Base-by-base conservation (phyloP, 371 early-diverging fungal species). In the Nosema muscidifuracis region DNA sequence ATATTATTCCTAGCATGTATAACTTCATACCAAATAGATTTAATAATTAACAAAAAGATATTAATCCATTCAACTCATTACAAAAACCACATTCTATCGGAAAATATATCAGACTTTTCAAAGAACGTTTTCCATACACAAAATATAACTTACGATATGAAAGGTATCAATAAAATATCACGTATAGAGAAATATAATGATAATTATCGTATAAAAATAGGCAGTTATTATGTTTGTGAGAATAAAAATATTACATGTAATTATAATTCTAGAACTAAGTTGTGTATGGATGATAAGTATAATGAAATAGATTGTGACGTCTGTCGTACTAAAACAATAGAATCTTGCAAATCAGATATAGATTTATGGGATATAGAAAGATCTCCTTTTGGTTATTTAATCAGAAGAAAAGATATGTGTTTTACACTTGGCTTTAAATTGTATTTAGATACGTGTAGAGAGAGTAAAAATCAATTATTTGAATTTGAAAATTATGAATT, bases 321-420 rank as follows among this genome's bases (percentile, higher is more conserved):
- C 18, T 36, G 38, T n/a, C 26, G n/a, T 47, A 53, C 9, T 18
- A 62, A 36, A 60, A 20, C 40, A 18, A 36, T 22, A 70, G 43
- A 60, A 36, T 7, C 10, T 12, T 70, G 71, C 24, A 33, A 30
- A 15, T 40, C 26, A n/a, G 24, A 61, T 1, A 3, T n/a, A 12
- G 60, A 58, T 31, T 38, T 70, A 20, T 70, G 71, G 71, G 62
- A 61, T 3, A 62, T 70, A 70, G 34, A 51, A 31, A 47, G 18
- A 33, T 20, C 36, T 22, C 24, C 24, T 40, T 42, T 55, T 13
- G 71, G 71, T 9, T 70, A 24, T 36, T 43, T 28, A 1, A 61
- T 70, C 33, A 53, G 26, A 28, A 26, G 31, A 30, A 36, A 70
- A 31, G 62, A 62, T 36, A 43, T 28, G 9, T 70, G 71, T 28